phyloP scores from a whole-genome alignment of 192 early-diverging fungal genomes.

The Lobosporangium transversale region DNA sequence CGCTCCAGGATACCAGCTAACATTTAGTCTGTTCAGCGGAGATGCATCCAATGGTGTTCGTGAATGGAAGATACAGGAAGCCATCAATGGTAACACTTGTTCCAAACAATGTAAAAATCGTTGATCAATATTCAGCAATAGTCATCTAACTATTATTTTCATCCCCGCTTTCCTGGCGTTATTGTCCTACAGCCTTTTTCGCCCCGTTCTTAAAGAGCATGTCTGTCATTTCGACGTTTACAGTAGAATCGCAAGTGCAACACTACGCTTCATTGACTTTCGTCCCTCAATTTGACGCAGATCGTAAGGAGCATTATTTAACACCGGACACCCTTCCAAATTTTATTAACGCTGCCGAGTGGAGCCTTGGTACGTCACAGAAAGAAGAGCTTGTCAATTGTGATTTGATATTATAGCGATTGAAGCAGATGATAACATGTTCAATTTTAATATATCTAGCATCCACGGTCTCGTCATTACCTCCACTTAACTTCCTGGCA shows the following conservation, averaged over 20 bases:
- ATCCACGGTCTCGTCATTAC: conserved; percentile 81
- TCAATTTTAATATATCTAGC: too few relatives aligned
- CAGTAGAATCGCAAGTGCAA: conserved; percentile 85
- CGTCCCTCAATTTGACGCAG: conserved; percentile 59
- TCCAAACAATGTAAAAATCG: too few relatives aligned
- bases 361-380: conserved; percentile 80
- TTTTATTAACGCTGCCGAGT: conserved; percentile 96
- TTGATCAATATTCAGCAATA: too few relatives aligned
- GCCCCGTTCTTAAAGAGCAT: conserved; percentile 78
- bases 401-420: too few relatives aligned
- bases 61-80: conserved; percentile 86
- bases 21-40: conserved; percentile 88
- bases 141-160: background rate
- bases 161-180: background rate
- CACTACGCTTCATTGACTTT: conserved; percentile 84
- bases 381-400: too few relatives aligned
- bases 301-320: conserved; percentile 62
- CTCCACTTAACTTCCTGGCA: conserved; percentile 90
- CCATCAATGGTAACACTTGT: conserved; percentile 62
- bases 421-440: too few relatives aligned
- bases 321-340: conserved; percentile 79
- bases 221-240: conserved; percentile 75
- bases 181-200: conserved; percentile 67
- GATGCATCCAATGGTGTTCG: conserved; percentile 74
- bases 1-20: conserved; percentile 83